phyloP scores from a whole-genome alignment of 78 protist genomes.

The Dictyostelium intermedium region DNA sequence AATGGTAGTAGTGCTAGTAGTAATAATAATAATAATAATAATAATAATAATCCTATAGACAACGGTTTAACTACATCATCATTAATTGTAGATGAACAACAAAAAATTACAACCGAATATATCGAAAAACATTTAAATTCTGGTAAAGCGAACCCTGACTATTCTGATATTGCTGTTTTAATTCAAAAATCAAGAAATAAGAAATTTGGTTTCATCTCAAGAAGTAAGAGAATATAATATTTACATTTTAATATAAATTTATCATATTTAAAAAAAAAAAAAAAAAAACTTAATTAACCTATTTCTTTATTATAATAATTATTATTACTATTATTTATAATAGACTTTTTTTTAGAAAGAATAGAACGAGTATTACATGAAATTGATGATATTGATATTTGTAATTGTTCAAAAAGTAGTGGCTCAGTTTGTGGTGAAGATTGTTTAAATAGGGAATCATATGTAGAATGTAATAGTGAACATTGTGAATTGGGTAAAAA shows the following conservation, averaged over 20 bases:
- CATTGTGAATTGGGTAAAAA: conserved; percentile 44
- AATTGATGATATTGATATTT: conserved; percentile 34
- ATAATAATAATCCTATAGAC: not conserved
- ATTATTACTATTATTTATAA: not conserved
- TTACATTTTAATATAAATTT: too few species aligned
- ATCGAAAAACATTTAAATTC: not conserved
- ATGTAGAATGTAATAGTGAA: conserved; percentile 52
- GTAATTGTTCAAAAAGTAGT: conserved; percentile 4
- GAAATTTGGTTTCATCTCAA: conserved; percentile 11
- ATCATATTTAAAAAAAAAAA: too few species aligned
- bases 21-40: not conserved
- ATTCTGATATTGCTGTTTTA: conserved; percentile 14
- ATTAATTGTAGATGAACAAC: not conserved
- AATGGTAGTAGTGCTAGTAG: not conserved
- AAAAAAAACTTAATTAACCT: too few species aligned
- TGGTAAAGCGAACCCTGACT: conserved; percentile 1
- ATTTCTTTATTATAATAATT: too few species aligned
- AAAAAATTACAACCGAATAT: not conserved
- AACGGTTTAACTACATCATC: not conserved
- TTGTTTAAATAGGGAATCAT: conserved; percentile 68
- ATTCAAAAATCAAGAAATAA: conserved; percentile 65
- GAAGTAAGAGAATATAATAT: too few species aligned
- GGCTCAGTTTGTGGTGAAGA: conserved; percentile 46
- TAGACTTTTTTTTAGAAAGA: conserved; percentile 71
- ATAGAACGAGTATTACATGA: not conserved